Conservation (phyloP, 73 alveolate species). For the Stentor roeselii region DNA sequence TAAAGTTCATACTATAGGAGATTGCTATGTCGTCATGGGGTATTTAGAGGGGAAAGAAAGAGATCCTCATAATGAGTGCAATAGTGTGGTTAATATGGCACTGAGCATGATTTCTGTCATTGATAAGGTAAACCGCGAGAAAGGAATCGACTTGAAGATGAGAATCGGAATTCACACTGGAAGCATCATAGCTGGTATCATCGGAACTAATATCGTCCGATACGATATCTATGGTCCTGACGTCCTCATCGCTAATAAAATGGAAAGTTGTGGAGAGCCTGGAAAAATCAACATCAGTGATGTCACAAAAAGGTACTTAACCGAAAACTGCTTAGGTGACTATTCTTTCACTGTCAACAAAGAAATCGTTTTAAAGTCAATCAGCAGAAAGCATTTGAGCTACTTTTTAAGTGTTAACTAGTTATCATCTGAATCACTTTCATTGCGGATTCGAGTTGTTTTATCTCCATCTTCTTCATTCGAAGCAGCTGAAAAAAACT, state of each 20-base stretch:
- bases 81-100: conserved; percentile 67
- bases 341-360: neutral
- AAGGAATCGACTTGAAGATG: conserved; percentile 41
- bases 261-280: conserved; percentile 83
- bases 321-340: neutral
- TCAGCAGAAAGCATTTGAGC: conserved; percentile 7
- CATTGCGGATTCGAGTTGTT: no score
- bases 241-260: conserved; percentile 90
- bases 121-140: conserved; percentile 52
- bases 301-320: neutral
- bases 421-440: no score
- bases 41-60: conserved; percentile 63
- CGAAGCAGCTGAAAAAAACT: no score
- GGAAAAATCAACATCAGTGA: conserved; percentile 86
- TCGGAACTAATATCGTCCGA: conserved; percentile 82
- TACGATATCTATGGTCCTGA: conserved; percentile 95
- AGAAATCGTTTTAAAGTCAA: neutral
- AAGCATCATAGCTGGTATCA: conserved; percentile 70
- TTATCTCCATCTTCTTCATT: no score
- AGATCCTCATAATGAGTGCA: conserved; percentile 59
- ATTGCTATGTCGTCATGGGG: conserved; percentile 80
- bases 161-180: conserved; percentile 96
- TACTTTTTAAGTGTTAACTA: no score
- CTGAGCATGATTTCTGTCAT: conserved; percentile 52
- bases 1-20: conserved; percentile 75